Evolutionary conservation across 805 yeast species (phyloP).

Genomic region (Wickerhamiella domercqiae): DNA sequence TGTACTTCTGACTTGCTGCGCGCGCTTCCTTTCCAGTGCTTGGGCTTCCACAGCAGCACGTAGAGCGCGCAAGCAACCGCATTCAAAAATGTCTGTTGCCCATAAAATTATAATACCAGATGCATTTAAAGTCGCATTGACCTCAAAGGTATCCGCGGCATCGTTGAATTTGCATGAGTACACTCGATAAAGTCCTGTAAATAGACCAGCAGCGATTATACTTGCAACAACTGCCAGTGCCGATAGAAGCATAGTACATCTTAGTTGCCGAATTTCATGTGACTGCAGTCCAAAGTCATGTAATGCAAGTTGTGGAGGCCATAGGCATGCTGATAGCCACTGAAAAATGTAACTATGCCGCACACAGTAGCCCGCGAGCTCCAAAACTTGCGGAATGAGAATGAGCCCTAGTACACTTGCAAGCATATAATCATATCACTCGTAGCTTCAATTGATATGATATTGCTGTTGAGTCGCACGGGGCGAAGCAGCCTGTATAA

Average conservation of each 20-base stretch:
- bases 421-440: too few species aligned
- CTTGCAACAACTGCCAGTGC: constrained; percentile 21
- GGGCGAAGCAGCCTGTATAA: too few species aligned
- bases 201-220: constrained; percentile 29
- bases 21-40: too few species aligned
- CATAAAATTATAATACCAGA: constrained; percentile 45
- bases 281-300: constrained; percentile 32
- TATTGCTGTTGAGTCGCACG: too few species aligned
- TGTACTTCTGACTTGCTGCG: too few species aligned
- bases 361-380: too few species aligned
- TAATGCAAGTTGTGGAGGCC: constrained; percentile 34
- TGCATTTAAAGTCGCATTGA: constrained; percentile 35
- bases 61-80: constrained; percentile 29
- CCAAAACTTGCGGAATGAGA: constrained; percentile 22
- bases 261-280: constrained; percentile 22
- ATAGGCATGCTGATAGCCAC: constrained; percentile 30
- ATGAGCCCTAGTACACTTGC: constrained; percentile 21
- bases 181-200: constrained; percentile 48
- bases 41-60: constrained; percentile 30
- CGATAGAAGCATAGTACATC: constrained; percentile 28
- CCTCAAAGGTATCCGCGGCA: constrained; percentile 35
- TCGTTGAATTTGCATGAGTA: constrained; percentile 39
- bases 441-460: too few species aligned
- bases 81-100: constrained; percentile 46
- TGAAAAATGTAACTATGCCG: constrained; percentile 37